These are phyloP conservation scores for Filobasidium floriforme DNA, from an alignment of 768 basidiomycete genomes.

Conservation along the genomic window DNA sequence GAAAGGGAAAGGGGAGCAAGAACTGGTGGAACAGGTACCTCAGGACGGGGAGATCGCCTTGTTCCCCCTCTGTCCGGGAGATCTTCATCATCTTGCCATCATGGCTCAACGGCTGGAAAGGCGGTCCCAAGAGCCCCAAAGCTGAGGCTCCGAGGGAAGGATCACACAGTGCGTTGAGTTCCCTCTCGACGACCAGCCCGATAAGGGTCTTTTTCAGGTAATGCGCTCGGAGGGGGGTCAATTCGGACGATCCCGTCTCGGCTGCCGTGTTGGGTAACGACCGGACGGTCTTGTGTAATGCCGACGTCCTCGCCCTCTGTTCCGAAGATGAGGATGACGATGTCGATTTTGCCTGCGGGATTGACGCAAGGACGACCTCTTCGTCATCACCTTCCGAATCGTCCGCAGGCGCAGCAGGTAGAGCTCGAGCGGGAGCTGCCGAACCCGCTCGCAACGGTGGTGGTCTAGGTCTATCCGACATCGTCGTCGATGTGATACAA, in stretches of 20 bases:
- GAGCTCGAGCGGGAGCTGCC: conserved; percentile 3
- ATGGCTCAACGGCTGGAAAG: conserved; percentile 51
- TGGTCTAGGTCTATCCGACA: not conserved
- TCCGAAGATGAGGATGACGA: not conserved
- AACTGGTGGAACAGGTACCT: conserved; percentile 86
- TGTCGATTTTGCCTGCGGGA: too few species aligned
- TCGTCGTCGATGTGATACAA: too few species aligned
- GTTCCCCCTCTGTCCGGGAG: conserved; percentile 35
- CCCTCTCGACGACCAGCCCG: conserved; percentile 71
- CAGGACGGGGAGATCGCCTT: conserved; percentile 71
- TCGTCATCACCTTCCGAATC: conserved; percentile 2
- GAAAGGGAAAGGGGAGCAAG: conserved; percentile 89
- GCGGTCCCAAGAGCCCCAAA: conserved; percentile 78
- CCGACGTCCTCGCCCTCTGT: not conserved
- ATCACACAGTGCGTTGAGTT: conserved; percentile 60
- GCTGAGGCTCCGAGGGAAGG: conserved; percentile 47
- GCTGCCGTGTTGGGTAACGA: conserved; percentile 3
- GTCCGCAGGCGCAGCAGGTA: not conserved
- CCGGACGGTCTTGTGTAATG: not conserved
- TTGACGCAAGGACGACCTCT: too few species aligned
- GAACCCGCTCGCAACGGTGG: not conserved
- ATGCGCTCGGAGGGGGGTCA: conserved; percentile 86
- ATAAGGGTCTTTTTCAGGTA: conserved; percentile 96
- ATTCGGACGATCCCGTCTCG: conserved; percentile 31
- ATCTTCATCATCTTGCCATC: conserved; percentile 18